Base-by-base conservation (phyloP, 2,329 filamentous ascomycete genomes). In the Colletotrichum ledebouriae region DNA sequence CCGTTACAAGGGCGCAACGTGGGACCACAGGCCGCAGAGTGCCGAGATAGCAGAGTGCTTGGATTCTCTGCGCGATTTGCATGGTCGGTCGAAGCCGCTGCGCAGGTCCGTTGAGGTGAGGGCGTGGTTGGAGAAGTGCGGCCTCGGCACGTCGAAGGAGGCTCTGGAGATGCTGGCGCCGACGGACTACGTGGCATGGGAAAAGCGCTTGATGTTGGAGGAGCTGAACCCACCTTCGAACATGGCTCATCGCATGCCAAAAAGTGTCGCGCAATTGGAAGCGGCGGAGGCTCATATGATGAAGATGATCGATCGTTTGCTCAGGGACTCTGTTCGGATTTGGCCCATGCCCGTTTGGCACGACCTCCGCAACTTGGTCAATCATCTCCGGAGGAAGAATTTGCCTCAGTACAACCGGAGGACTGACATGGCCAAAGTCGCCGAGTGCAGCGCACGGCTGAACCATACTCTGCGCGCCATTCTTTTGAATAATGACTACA, bases 321-420 rank as follows among this genome's bases (percentile, higher is more conserved):
- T 65, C 52, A 69, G 3, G 49, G 25, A 53, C 6, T 53, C 49
- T 4, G 12, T n/a, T 17, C n/a, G 17, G 2, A 53, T 53, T 17
- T 34, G 29, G 29, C 25, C 25, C 2, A 10, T n/a, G 13, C n/a
- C 25, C 49, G 29, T 59, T 6, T 60, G 66, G 41, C 25, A 44
- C n/a, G 41, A 39, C 15, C 37, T 69, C 6, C 52, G 61, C 60
- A 44, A 67, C 10, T 67, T 72, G 42, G 66, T 72, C 34, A 41
- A 12, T 10, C 34, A 62, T 41, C 59, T 71, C 9, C 29, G 13
- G 20, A 33, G 49, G 17, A 46, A 44, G 4, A 57, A 49, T n/a
- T 34, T 58, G 53, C 64, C 64, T 50, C 33, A 56, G 11, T 68
- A 59, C 49, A 37, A 60, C 15, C 33, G 25, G 13, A 20, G 41